A percentile compares a stretch with the other conserved stretches of the same genome.
Evolutionary conservation across 1,284 basidiomycete species (phyloP).

Genomic region (Fistulina hepatica): DNA sequence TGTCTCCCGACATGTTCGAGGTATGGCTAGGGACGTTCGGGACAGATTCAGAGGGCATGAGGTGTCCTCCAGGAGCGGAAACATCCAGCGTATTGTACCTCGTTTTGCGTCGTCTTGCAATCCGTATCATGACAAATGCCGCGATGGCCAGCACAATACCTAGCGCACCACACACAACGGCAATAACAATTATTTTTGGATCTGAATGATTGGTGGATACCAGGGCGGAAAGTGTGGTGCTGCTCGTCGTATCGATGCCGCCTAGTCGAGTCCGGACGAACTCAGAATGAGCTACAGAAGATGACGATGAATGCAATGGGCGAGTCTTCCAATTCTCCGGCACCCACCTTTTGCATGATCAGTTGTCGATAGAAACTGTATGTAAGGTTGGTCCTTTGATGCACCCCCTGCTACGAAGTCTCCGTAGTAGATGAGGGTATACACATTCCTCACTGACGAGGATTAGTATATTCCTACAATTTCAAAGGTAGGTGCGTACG

Average conservation of each 20-base stretch:
- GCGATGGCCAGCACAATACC: too few species aligned
- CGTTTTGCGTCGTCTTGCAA: too few species aligned
- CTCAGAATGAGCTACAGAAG: slow-evolving; percentile 30
- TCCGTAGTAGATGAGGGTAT: slow-evolving; percentile 50
- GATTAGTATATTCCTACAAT: slow-evolving; percentile 2
- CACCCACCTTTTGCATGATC: slow-evolving; percentile 27
- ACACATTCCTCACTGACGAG: slow-evolving; percentile 40
- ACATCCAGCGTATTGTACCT: too few species aligned
- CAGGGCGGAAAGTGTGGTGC: slow-evolving; percentile 11
- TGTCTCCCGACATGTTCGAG: too few species aligned
- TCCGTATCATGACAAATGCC: too few species aligned
- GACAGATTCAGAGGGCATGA: too few species aligned
- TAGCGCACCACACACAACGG: not conserved
- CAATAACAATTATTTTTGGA: slow-evolving; percentile 7
- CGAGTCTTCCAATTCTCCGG: slow-evolving; percentile 6
- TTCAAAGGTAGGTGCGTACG: slow-evolving; percentile 25
- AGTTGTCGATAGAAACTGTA: slow-evolving; percentile 49
- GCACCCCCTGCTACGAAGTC: slow-evolving; percentile 33
- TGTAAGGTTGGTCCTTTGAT: slow-evolving; percentile 35
- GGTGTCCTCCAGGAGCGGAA: too few species aligned
- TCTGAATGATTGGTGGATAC: not conserved
- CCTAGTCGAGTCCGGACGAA: slow-evolving; percentile 41
- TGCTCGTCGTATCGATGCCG: slow-evolving; percentile 35
- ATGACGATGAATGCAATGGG: slow-evolving; percentile 14
- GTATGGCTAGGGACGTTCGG: too few species aligned